Evolutionary conservation across 2,329 filamentous ascomycete species (phyloP).

Genomic region (Chaetomium sp.): DNA sequence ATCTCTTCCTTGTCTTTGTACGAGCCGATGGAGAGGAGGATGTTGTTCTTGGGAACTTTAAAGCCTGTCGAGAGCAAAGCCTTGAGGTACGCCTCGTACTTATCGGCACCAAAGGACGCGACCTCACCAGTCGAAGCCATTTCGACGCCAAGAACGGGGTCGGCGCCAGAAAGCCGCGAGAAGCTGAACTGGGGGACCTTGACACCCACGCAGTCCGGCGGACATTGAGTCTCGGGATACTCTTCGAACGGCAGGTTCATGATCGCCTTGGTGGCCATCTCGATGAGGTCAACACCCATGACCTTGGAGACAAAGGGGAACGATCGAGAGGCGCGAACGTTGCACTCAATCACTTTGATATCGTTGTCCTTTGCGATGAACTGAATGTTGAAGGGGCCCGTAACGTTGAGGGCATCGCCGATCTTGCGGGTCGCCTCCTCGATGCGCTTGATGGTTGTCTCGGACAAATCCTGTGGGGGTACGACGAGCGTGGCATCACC

Average conservation of each 20-base stretch:
- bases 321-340: conserved; percentile 91
- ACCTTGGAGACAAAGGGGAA: conserved; percentile 99
- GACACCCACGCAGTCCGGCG: conserved; percentile 84
- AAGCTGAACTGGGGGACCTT: conserved; percentile 99
- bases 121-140: conserved; percentile 99
- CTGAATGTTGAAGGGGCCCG: conserved; percentile 97
- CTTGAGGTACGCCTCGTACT: conserved; percentile 98
- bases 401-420: conserved; percentile 88
- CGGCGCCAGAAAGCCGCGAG: conserved; percentile 91
- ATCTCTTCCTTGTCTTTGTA: conserved; percentile 99
- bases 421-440: conserved; percentile 96
- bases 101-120: conserved; percentile 91
- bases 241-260: conserved; percentile 78
- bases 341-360: conserved; percentile 99
- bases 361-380: conserved; percentile 99
- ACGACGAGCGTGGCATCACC: conserved; percentile 95
- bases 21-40: conserved; percentile 91
- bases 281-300: conserved; percentile 95
- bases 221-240: conserved; percentile 77
- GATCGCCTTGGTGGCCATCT: conserved; percentile 98
- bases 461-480: conserved; percentile 88
- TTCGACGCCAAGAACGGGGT: conserved; percentile 95
- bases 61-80: conserved; percentile 94
- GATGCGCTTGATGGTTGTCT: conserved; percentile 85
- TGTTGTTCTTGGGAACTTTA: conserved; percentile 92